A percentile compares a stretch with the other conserved stretches of the same genome.
phyloP scores from a whole-genome alignment of 805 yeast species.

The Torulaspora delbrueckii region DNA sequence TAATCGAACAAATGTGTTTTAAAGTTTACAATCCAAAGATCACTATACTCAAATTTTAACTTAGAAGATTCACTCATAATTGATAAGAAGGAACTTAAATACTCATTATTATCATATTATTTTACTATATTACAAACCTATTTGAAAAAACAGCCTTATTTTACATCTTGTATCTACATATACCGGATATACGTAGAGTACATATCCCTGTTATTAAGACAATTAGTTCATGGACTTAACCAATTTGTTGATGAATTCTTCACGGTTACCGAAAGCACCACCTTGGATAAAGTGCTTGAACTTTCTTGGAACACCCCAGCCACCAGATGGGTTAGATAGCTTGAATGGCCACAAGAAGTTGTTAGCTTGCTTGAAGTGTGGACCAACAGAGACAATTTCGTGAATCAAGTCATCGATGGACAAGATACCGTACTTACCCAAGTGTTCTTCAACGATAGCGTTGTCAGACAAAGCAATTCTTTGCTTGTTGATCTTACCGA shows the following conservation, averaged over 20 bases:
- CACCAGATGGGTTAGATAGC: slow-evolving; percentile 94
- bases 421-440: slow-evolving; percentile 89
- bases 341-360: slow-evolving; percentile 98
- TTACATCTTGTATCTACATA: slow-evolving; percentile 9
- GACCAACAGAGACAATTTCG: slow-evolving; percentile 95
- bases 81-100: too few relatives aligned
- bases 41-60: too few relatives aligned
- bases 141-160: slow-evolving; percentile 3
- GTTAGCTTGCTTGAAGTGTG: slow-evolving; percentile 98
- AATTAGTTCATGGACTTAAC: slow-evolving; percentile 88
- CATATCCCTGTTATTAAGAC: slow-evolving; percentile 6
- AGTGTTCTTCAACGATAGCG: slow-evolving; percentile 77
- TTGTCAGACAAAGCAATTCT: slow-evolving; percentile 87
- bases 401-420: slow-evolving; percentile 92
- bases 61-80: too few relatives aligned
- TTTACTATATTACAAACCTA: neutral
- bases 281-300: slow-evolving; percentile 96
- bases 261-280: slow-evolving; percentile 99
- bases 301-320: slow-evolving; percentile 96
- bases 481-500: slow-evolving; percentile 95
- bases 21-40: neutral
- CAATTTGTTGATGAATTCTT: slow-evolving; percentile 89
- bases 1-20: slow-evolving; percentile 14
- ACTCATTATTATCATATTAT: too few relatives aligned
- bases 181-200: slow-evolving; percentile 10